Base-by-base conservation (phyloP, 305 asterid genomes). In the Withania somnifera region DNA sequence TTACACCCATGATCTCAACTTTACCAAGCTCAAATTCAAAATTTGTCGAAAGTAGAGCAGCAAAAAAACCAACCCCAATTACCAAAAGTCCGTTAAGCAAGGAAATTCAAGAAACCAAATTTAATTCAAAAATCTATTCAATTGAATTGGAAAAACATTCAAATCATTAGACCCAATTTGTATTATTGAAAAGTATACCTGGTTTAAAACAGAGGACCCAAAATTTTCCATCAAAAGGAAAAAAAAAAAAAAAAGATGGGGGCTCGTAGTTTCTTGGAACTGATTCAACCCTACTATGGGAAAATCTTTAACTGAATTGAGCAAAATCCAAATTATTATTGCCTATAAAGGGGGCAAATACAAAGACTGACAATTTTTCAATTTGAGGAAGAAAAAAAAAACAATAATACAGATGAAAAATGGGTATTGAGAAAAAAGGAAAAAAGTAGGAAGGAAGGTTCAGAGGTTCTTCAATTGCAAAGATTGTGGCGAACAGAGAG, bases 121-220 rank as follows among this genome's bases (percentile, higher is more conserved):
- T 87, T 86, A 83, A 60, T 45, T 50, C 40, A 7, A 36, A 83
- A 63, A 32, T 77, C n/a, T n/a, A n/a, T n/a, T n/a, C n/a, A n/a
- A n/a, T n/a, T n/a, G n/a, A n/a, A n/a, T n/a, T n/a, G n/a, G 34
- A 51, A 22, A 54, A 75, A 73, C 32, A 40, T 4, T 42, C 19
- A 52, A 38, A 28, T 77, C 13, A 32, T 30, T 1, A 66, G 40
- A 51, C 51, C 26, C 19, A 86, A 82, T 54, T 64, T 30, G 57
- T 24, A 45, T 19, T 64, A 69, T 69, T 81, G 86, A 87, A 86
- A 83, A 84, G 30, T 81, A 60, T 61, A 90, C 95, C 94, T 90
- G 85, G 66, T 81, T 81, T 14, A 81, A 64, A 86, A 84, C 88
- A 82, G 88, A 85, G 88, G 77, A 79, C 2, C 82, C 82, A 58